Percentiles rank a stretch among this genome's conserved stretches.
These are phyloP conservation scores for Rhizopogon sp. DNA, from an alignment of 768 basidiomycete species.

Conservation along the genomic window DNA sequence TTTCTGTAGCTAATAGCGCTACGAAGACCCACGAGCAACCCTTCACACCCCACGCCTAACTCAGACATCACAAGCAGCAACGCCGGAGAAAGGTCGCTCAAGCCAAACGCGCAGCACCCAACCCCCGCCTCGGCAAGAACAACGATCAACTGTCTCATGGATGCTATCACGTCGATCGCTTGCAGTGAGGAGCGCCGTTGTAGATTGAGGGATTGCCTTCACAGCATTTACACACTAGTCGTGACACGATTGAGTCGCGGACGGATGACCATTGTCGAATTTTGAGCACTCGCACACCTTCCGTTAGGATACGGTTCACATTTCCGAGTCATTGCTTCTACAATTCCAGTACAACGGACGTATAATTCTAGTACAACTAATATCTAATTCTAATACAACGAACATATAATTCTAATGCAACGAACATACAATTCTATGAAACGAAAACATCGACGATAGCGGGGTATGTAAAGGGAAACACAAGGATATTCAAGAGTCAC, in stretches of 20 bases:
- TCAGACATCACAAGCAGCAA: constrained; percentile 14
- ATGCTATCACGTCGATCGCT: constrained; percentile 15
- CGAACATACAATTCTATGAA: neutral
- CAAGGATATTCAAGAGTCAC: neutral
- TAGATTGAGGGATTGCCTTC: constrained; percentile 6
- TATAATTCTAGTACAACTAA: neutral
- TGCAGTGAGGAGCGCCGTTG: constrained; percentile 4
- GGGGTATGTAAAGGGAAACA: constrained; percentile 6
- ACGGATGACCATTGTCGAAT: constrained; percentile 7
- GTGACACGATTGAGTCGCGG: constrained; percentile 36
- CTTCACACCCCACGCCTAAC: constrained; percentile 18
- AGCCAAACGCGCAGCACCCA: constrained; percentile 8
- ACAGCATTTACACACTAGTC: constrained; percentile 9
- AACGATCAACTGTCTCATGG: constrained; percentile 23
- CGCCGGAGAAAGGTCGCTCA: constrained; percentile 21
- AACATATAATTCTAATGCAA: too few relatives aligned
- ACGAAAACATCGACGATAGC: neutral
- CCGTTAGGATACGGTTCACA: constrained; percentile 6
- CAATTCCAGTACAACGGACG: neutral
- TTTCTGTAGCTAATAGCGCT: neutral
- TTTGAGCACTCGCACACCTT: neutral
- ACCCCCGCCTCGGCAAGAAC: constrained; percentile 12
- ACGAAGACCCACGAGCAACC: constrained; percentile 1
- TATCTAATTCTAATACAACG: too few relatives aligned
- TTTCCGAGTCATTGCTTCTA: neutral